Evolutionary conservation across 495 filamentous ascomycete species (phyloP).

Genomic region (Xylaria cubensis): DNA sequence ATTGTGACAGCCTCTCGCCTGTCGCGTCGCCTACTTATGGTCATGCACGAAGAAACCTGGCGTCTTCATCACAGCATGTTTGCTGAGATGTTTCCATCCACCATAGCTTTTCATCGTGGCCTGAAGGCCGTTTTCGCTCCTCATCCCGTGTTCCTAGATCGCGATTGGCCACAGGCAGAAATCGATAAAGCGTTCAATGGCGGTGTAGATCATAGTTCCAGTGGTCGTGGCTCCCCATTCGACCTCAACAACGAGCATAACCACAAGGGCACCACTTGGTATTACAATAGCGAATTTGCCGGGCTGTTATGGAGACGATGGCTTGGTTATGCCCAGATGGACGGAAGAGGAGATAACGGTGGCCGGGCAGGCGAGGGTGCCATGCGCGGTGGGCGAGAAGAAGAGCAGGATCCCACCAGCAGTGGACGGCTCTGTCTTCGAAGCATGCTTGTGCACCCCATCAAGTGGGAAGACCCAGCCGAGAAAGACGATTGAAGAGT

Average conservation of each 20-base stretch:
- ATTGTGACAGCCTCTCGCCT: slow-evolving; percentile 86
- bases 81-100: slow-evolving; percentile 91
- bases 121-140: slow-evolving; percentile 94
- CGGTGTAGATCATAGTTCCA: slow-evolving; percentile 75
- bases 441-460: slow-evolving; percentile 88
- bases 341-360: slow-evolving; percentile 68
- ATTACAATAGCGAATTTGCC: slow-evolving; percentile 88
- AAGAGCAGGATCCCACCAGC: slow-evolving; percentile 58
- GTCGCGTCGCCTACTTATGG: slow-evolving; percentile 76
- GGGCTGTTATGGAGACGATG: slow-evolving; percentile 85
- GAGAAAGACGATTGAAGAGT: slow-evolving; percentile 35
- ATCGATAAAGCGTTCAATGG: slow-evolving; percentile 86
- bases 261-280: slow-evolving; percentile 89
- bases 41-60: slow-evolving; percentile 89
- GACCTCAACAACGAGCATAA: slow-evolving; percentile 88
- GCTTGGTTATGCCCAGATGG: slow-evolving; percentile 78
- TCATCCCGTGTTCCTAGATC: slow-evolving; percentile 88
- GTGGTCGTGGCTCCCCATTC: slow-evolving; percentile 72
- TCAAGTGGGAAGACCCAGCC: slow-evolving; percentile 69
- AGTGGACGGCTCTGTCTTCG: slow-evolving; percentile 89
- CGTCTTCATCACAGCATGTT: slow-evolving; percentile 85
- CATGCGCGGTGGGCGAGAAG: slow-evolving; percentile 71
- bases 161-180: slow-evolving; percentile 72
- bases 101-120: slow-evolving; percentile 86
- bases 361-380: slow-evolving; percentile 64